Evolutionary conservation across 108 stramenopile genomes (phyloP).

Genomic region (Epipyxis sp.): DNA sequence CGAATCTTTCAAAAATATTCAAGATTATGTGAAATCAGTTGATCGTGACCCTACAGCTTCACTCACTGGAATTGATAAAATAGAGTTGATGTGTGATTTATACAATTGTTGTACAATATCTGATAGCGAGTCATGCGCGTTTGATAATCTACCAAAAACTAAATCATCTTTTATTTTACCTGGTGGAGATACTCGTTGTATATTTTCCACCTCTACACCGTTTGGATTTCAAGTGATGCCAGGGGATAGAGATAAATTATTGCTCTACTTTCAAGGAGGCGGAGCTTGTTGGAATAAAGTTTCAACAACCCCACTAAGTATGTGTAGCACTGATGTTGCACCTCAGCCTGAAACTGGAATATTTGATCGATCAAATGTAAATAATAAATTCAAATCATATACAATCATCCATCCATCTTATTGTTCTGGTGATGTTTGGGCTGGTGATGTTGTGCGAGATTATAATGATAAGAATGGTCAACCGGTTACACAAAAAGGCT

Average conservation of each 20-base stretch:
- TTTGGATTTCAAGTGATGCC: slow-evolving; percentile 43
- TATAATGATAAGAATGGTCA: slow-evolving; percentile 12
- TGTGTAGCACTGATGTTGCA: slow-evolving; percentile 31
- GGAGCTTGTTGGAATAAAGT: slow-evolving; percentile 43
- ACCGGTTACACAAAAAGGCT: slow-evolving; percentile 16
- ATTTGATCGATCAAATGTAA: background rate
- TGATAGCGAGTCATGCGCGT: background rate
- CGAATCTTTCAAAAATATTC: too few species aligned
- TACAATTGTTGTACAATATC: slow-evolving; percentile 20
- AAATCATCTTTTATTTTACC: background rate
- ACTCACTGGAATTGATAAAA: too few species aligned
- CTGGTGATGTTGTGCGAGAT: background rate
- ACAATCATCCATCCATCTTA: slow-evolving; percentile 24
- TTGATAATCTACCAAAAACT: background rate
- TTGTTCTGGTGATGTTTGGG: slow-evolving; percentile 25
- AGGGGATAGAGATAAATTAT: slow-evolving; percentile 37
- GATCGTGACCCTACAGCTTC: too few species aligned
- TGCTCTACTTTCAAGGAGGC: slow-evolving; percentile 48
- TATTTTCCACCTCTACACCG: slow-evolving; percentile 22
- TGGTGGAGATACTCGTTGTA: slow-evolving; percentile 43
- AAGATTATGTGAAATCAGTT: too few species aligned
- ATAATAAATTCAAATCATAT: background rate
- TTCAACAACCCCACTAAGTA: background rate
- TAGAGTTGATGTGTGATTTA: background rate
- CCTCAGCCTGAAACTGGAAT: background rate